Percentiles rank a stretch among this genome's conserved stretches.
Conservation (phyloP, 768 basidiomycete species). For the Gloeostereum incarnatum region DNA sequence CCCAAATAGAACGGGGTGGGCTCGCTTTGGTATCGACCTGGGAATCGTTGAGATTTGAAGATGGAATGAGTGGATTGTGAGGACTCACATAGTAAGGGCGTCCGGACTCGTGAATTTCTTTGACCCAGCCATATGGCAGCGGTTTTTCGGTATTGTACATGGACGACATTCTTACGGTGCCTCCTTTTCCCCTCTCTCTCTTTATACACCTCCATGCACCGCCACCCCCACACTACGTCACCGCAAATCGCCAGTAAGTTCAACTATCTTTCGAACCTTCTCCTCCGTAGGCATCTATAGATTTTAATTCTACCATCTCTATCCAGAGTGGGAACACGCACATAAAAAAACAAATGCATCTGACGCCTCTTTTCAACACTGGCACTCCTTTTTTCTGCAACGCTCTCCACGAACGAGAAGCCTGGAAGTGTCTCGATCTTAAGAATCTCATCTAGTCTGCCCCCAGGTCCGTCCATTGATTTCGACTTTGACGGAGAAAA, state of each 20-base stretch:
- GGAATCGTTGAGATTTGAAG: neutral
- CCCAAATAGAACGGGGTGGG: conserved; percentile 64
- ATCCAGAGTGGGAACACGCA: neutral
- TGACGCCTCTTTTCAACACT: conserved; percentile 25
- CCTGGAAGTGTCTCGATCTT: no score
- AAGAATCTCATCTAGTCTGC: conserved; percentile 9
- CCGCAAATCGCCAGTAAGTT: conserved; percentile 35
- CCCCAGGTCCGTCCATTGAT: neutral
- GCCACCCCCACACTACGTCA: no score
- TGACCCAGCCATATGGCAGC: conserved; percentile 41
- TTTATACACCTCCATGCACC: neutral
- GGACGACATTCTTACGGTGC: conserved; percentile 3
- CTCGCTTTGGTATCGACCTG: conserved; percentile 56
- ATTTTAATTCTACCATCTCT: neutral
- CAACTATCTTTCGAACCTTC: conserved; percentile 42
- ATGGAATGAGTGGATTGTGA: neutral
- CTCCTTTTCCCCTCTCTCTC: neutral
- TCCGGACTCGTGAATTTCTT: conserved; percentile 26
- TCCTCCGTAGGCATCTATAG: conserved; percentile 45
- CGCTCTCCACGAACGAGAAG: conserved; percentile 40
- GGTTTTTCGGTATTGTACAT: conserved; percentile 17
- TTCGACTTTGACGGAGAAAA: neutral
- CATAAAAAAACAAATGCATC: conserved; percentile 42
- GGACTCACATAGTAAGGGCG: conserved; percentile 35
- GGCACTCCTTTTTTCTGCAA: conserved; percentile 29